These are phyloP conservation scores for Parachaetomium inaequale DNA, from an alignment of 495 filamentous ascomycete genomes.

Conservation along the genomic window DNA sequence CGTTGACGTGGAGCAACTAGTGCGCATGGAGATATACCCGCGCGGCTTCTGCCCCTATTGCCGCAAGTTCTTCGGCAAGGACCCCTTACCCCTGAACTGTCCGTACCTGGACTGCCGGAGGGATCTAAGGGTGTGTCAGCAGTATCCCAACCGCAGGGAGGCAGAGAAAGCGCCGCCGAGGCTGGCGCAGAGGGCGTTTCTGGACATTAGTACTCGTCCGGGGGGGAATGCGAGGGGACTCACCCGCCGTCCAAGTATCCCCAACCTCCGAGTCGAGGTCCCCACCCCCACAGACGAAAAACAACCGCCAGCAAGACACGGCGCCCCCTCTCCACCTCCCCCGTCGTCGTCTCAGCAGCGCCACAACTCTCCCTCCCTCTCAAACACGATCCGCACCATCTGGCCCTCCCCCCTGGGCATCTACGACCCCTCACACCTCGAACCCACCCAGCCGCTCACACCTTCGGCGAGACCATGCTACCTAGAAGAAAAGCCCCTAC, in stretches of 20 bases:
- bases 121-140: conserved; percentile 3
- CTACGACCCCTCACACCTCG: background rate
- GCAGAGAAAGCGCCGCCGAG: conserved; percentile 11
- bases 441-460: background rate
- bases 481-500: conserved; percentile 7
- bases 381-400: background rate
- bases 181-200: conserved; percentile 10
- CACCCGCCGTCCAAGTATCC: background rate
- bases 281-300: background rate
- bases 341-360: background rate
- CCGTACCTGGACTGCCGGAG: conserved; percentile 9
- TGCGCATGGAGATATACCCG: conserved; percentile 13
- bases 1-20: conserved; percentile 15
- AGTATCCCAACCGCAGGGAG: background rate
- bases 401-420: background rate
- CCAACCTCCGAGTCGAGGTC: background rate
- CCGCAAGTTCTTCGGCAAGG: background rate
- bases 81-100: background rate
- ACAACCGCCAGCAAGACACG: background rate
- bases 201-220: background rate
- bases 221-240: too few relatives aligned
- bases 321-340: background rate
- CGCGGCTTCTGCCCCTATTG: conserved; percentile 20
- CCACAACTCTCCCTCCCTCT: background rate
- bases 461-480: background rate